phyloP scores from a whole-genome alignment of 371 early-diverging fungal genomes.

The Lichtheimia hyalospora region DNA sequence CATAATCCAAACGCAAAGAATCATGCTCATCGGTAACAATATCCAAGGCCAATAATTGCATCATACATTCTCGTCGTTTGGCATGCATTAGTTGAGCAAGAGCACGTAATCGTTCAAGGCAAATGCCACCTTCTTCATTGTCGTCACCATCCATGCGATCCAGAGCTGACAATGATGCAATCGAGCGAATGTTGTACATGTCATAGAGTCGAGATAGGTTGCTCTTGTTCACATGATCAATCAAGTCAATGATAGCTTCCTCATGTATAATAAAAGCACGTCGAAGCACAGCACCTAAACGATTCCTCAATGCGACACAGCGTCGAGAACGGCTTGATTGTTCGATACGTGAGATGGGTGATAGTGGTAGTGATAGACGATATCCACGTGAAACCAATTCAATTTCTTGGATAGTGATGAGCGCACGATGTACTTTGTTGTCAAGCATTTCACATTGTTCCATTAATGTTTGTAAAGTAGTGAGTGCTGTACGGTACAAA shows the following conservation, averaged over 20 bases:
- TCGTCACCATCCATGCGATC: slow-evolving; percentile 17
- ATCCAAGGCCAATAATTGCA: slow-evolving; percentile 40
- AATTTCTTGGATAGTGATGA: slow-evolving; percentile 71
- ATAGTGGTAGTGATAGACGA: slow-evolving; percentile 59
- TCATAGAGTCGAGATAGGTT: slow-evolving; percentile 38
- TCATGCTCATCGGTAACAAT: slow-evolving; percentile 36
- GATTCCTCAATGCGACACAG: slow-evolving; percentile 41
- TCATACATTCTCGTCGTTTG: slow-evolving; percentile 51
- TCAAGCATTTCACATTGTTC: slow-evolving; percentile 57
- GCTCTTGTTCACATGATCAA: slow-evolving; percentile 31
- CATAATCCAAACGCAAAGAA: slow-evolving; percentile 27
- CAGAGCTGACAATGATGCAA: slow-evolving; percentile 37
- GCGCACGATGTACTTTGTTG: slow-evolving; percentile 56
- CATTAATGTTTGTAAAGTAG: slow-evolving; percentile 46
- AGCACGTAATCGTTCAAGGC: slow-evolving; percentile 40
- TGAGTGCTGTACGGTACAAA: slow-evolving; percentile 51
- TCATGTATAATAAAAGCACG: slow-evolving; percentile 44
- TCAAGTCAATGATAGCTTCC: slow-evolving; percentile 41
- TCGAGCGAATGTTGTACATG: slow-evolving; percentile 46
- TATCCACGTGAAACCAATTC: slow-evolving; percentile 75
- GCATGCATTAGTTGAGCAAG: slow-evolving; percentile 43
- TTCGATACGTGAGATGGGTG: slow-evolving; percentile 69
- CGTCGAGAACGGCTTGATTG: slow-evolving; percentile 56
- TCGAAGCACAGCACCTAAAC: slow-evolving; percentile 30
- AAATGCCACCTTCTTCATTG: slow-evolving; percentile 9